These are phyloP conservation scores for Tetrahymena thermophila DNA, from an alignment of 73 alveolate species.

Conservation along the genomic window DNA sequence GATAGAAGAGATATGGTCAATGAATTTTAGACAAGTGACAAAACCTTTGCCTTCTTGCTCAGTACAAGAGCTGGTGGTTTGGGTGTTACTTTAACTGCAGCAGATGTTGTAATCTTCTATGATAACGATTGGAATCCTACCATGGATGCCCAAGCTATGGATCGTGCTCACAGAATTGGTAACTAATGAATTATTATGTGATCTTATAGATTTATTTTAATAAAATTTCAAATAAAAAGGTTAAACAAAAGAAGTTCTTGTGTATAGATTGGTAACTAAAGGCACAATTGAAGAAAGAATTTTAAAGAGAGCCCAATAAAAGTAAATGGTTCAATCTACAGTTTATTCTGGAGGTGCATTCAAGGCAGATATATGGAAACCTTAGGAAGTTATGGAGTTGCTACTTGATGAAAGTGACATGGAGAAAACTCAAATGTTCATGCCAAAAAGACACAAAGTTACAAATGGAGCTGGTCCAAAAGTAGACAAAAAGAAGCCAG, in stretches of 20 bases:
- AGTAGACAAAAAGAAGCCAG: background rate
- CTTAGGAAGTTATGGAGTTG: slow-evolving; percentile 89
- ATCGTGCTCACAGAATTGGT: slow-evolving; percentile 98
- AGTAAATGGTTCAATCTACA: slow-evolving; percentile 93
- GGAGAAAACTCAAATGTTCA: slow-evolving; percentile 16
- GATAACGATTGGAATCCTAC: slow-evolving; percentile 99
- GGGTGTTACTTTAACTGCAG: slow-evolving; percentile 96
- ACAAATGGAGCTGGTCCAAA: background rate
- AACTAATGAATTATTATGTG: background rate
- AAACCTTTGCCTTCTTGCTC: slow-evolving; percentile 85
- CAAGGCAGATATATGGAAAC: slow-evolving; percentile 94
- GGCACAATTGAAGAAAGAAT: slow-evolving; percentile 97
- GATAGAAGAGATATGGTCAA: slow-evolving; percentile 97
- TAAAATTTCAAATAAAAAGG: background rate
- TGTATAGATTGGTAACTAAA: slow-evolving; percentile 89
- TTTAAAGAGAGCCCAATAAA: slow-evolving; percentile 94
- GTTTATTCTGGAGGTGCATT: slow-evolving; percentile 98
- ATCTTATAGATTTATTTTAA: background rate
- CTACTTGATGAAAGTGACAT: slow-evolving; percentile 74
- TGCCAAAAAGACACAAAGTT: background rate
- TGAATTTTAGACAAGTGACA: slow-evolving; percentile 85
- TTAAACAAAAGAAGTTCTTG: slow-evolving; percentile 91
- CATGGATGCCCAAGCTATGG: slow-evolving; percentile 99
- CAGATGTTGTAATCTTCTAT: slow-evolving; percentile 97
- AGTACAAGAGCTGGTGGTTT: slow-evolving; percentile 99